phyloP scores from a whole-genome alignment of 2,329 filamentous ascomycete genomes.

The Nemania sp. region DNA sequence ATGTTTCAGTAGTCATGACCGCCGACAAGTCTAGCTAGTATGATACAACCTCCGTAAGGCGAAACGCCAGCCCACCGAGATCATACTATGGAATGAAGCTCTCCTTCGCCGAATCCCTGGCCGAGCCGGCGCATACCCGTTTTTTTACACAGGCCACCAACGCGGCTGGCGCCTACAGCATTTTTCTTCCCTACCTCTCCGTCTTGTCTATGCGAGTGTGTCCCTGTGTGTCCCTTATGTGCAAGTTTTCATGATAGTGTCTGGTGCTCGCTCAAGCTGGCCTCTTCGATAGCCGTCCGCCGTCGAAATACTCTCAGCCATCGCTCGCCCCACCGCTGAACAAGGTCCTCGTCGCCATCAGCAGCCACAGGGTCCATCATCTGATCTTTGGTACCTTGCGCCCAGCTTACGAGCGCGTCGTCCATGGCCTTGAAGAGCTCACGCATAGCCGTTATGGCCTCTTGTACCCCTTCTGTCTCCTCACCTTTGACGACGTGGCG shows the following conservation, averaged over 20 bases:
- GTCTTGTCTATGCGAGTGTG: too few species aligned
- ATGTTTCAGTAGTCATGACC: too few species aligned
- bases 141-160: too few species aligned
- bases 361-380: conserved; percentile 64
- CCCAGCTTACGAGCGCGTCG: conserved; percentile 74
- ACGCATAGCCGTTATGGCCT: conserved; percentile 74
- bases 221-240: conserved; percentile 11
- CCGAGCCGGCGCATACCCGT: too few species aligned
- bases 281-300: conserved; percentile 83
- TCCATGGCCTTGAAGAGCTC: conserved; percentile 81
- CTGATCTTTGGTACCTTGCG: conserved; percentile 72
- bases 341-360: conserved; percentile 64
- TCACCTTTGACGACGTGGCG: conserved; percentile 73
- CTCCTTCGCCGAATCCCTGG: not conserved
- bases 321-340: conserved; percentile 78
- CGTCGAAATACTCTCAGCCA: conserved; percentile 87
- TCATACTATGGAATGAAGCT: too few species aligned
- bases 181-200: too few species aligned
- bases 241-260: conserved; percentile 15
- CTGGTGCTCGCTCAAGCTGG: conserved; percentile 42
- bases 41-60: conserved; percentile 10
- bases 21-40: not conserved
- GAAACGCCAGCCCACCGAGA: too few species aligned
- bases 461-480: conserved; percentile 53
- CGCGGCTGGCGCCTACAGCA: too few species aligned